These are phyloP conservation scores for Pistacia vera DNA, from an alignment of 345 rosid species.

Conservation along the genomic window DNA sequence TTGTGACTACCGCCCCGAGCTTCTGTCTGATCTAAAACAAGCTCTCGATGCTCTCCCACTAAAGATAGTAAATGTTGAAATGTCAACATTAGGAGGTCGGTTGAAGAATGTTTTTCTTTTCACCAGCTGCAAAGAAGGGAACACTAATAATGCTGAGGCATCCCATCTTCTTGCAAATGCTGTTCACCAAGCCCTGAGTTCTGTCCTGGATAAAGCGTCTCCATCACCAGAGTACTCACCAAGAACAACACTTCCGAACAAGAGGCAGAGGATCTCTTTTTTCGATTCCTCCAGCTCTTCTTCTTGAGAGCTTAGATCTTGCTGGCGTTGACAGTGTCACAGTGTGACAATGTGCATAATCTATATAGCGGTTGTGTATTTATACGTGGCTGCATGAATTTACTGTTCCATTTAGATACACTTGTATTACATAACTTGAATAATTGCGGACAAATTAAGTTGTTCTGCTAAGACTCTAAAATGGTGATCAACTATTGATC, in stretches of 20 bases:
- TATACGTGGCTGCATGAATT: background rate
- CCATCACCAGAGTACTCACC: conserved; percentile 41
- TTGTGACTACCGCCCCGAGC: conserved; percentile 55
- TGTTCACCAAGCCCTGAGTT: conserved; percentile 35
- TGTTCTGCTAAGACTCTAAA: background rate
- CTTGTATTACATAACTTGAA: background rate
- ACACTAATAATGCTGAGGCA: conserved; percentile 19
- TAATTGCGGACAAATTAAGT: background rate
- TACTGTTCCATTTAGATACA: background rate
- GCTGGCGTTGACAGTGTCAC: background rate
- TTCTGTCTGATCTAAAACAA: conserved; percentile 49
- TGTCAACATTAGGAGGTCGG: conserved; percentile 56
- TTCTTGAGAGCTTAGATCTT: conserved; percentile 24
- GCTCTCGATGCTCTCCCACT: conserved; percentile 49
- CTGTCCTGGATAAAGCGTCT: conserved; percentile 48
- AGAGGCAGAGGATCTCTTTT: conserved; percentile 45
- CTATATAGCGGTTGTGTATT: background rate
- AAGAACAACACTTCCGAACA: conserved; percentile 37
- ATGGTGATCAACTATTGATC: background rate
- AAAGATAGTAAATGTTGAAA: conserved; percentile 45
- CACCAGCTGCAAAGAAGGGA: conserved; percentile 27
- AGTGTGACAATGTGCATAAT: conserved; percentile 1
- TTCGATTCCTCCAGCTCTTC: conserved; percentile 52
- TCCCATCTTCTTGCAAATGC: conserved; percentile 23
- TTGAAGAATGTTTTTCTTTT: conserved; percentile 50